These are phyloP conservation scores for Beauveria pseudobassiana DNA, from an alignment of 2,329 filamentous ascomycete species.

Conservation along the genomic window DNA sequence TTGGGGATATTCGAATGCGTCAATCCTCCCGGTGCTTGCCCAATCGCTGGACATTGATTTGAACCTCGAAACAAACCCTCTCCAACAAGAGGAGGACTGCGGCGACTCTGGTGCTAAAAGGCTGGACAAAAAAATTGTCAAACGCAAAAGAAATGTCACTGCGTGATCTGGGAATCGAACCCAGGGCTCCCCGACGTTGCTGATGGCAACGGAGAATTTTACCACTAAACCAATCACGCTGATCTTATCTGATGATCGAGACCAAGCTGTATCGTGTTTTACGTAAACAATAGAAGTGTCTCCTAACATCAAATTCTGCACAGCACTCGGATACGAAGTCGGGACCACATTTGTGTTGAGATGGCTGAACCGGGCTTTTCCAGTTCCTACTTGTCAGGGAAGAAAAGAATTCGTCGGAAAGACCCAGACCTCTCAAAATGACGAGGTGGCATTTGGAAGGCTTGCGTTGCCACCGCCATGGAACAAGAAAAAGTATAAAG, in stretches of 20 bases:
- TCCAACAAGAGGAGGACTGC: too few relatives aligned
- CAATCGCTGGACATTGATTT: too few relatives aligned
- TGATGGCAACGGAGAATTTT: slow-evolving; percentile 13
- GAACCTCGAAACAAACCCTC: too few relatives aligned
- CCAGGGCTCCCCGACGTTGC: slow-evolving; percentile 12
- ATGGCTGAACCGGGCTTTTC: too few relatives aligned
- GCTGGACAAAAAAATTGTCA: too few relatives aligned
- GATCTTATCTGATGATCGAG: slow-evolving; percentile 3
- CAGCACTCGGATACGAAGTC: too few relatives aligned
- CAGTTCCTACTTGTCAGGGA: too few relatives aligned
- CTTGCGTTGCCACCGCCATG: neutral
- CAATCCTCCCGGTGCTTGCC: too few relatives aligned
- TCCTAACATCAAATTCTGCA: too few relatives aligned
- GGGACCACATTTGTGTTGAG: too few relatives aligned
- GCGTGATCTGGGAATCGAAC: slow-evolving; percentile 13
- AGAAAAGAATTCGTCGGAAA: neutral
- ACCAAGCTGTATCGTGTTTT: neutral
- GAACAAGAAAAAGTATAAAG: neutral
- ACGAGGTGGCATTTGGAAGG: neutral
- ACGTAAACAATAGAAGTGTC: neutral
- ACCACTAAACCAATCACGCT: slow-evolving; percentile 13
- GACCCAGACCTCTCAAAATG: neutral
- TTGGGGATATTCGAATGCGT: too few relatives aligned
- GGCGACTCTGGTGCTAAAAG: too few relatives aligned
- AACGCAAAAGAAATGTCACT: neutral